A percentile compares a stretch with the other conserved stretches of the same genome.
These are phyloP conservation scores for Bipolaris sorokiniana DNA, from an alignment of 2,329 filamentous ascomycete species.

Conservation along the genomic window DNA sequence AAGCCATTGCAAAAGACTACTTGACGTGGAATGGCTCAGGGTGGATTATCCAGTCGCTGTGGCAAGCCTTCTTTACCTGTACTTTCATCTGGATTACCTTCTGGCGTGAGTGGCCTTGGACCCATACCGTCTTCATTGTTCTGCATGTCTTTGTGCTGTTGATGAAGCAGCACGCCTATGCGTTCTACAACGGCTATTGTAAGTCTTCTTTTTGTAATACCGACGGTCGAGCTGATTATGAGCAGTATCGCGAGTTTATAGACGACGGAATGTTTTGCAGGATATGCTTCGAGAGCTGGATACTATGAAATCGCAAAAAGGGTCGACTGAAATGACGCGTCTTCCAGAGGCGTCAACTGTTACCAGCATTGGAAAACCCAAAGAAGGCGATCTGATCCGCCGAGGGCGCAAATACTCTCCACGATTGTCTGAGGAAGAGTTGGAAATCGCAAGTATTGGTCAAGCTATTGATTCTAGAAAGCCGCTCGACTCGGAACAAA, in stretches of 20 bases:
- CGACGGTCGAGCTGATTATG: background rate
- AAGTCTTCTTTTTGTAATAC: slow-evolving; percentile 22
- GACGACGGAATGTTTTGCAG: slow-evolving; percentile 53
- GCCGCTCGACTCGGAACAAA: slow-evolving; percentile 66
- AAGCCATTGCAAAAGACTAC: slow-evolving; percentile 62
- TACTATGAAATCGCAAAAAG: slow-evolving; percentile 55
- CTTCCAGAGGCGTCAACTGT: slow-evolving; percentile 9
- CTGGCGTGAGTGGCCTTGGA: slow-evolving; percentile 80
- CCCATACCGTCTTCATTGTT: slow-evolving; percentile 78
- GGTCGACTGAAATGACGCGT: slow-evolving; percentile 38
- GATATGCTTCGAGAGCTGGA: slow-evolving; percentile 65
- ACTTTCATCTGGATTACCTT: slow-evolving; percentile 69
- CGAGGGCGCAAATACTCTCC: slow-evolving; percentile 51
- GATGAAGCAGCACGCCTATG: slow-evolving; percentile 84
- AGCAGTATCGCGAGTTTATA: slow-evolving; percentile 56
- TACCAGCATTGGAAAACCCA: slow-evolving; percentile 23
- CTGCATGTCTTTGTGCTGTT: slow-evolving; percentile 76
- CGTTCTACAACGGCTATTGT: slow-evolving; percentile 77
- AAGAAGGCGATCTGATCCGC: slow-evolving; percentile 10
- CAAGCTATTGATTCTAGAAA: slow-evolving; percentile 66
- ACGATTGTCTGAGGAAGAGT: slow-evolving; percentile 56
- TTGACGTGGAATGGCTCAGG: slow-evolving; percentile 71
- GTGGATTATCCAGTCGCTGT: slow-evolving; percentile 77
- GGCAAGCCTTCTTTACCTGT: slow-evolving; percentile 70
- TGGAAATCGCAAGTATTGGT: slow-evolving; percentile 67